These are phyloP conservation scores for Zizania latifolia DNA, from an alignment of 176 grass and related monocot species.

Conservation along the genomic window DNA sequence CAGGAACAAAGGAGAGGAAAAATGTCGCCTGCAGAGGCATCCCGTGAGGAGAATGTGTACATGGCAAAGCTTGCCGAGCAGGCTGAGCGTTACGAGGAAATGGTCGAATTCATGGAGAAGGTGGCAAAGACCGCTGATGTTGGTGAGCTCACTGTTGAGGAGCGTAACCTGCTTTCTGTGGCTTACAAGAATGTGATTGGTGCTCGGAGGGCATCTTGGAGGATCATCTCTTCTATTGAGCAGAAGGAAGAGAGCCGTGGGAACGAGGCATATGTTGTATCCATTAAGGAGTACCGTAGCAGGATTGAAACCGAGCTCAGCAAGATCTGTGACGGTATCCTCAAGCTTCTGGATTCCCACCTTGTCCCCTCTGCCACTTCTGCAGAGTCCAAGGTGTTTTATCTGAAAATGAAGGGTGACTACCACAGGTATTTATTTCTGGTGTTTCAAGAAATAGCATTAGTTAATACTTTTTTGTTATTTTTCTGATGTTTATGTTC, in stretches of 20 bases:
- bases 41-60: conserved; percentile 56
- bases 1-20: not conserved
- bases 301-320: conserved; percentile 49
- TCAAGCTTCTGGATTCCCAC: conserved; percentile 52
- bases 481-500: not conserved
- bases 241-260: conserved; percentile 65
- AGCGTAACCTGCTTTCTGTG: conserved; percentile 58
- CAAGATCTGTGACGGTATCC: conserved; percentile 64
- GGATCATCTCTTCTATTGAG: conserved; percentile 60
- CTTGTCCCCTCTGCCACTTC: conserved; percentile 38
- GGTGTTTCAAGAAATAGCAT: not conserved
- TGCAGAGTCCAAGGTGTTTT: conserved; percentile 56
- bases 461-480: not conserved
- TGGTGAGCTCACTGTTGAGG: conserved; percentile 51
- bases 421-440: conserved; percentile 46
- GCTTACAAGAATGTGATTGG: conserved; percentile 62
- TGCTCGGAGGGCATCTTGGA: conserved; percentile 50
- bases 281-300: conserved; percentile 51
- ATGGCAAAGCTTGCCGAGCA: conserved; percentile 60
- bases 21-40: conserved; percentile 38
- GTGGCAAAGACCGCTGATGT: conserved; percentile 41
- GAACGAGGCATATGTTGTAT: conserved; percentile 34
- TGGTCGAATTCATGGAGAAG: conserved; percentile 66
- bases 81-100: conserved; percentile 54
- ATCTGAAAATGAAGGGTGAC: conserved; percentile 62